Evolutionary conservation across 495 filamentous ascomycete genomes (phyloP), one percentile per base, ranked within the genome.

Genomic region (Penicillium lividum): DNA sequence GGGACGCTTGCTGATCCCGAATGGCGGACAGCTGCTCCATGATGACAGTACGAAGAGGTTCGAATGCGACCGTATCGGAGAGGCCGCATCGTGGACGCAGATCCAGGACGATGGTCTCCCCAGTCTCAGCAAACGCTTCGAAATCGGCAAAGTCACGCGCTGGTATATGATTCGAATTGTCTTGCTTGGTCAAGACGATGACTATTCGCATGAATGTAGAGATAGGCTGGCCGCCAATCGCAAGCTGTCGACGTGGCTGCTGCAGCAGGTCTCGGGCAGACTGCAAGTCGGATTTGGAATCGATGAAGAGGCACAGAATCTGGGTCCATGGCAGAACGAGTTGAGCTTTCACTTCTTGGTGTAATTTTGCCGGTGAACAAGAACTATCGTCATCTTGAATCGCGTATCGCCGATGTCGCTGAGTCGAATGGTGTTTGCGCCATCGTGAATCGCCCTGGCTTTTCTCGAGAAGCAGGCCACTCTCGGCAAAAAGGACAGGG

Each of bases 231-330:
- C 28, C n/a, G 3, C 57, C 57, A 28, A 64, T 28, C 28, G 43
- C 27, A 6, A 60, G 8, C n/a, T 48, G 18, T 16, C 46, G 31
- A 53, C 38, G 40, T 22, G 58, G 58, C 22, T 25, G n/a, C 22
- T 49, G 16, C 1, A 61, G 51, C n/a, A 64, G 30, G 25, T 54
- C 34, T 31, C 30, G 43, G 30, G 40, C 42, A 7, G 29, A 11
- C 46, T 51, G 10, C 11, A 60, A 47, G 7, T 65, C 54, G 3
- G 46, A 48, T 8, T 7, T 3, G 18, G 42, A 48, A 30, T 65
- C 16, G 7, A 65, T 29, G 31, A 65, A 65, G 0, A 65, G 31
- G 30, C 63, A 65, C 0, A 65, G 27, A 28, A 65, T 44, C 11
- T 54, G 48, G 11, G 56, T 54, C 63, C 53, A 65, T 36, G 53